Evolutionary conservation across 2,329 filamentous ascomycete species (phyloP).

Genomic region (Cladosporium velox): DNA sequence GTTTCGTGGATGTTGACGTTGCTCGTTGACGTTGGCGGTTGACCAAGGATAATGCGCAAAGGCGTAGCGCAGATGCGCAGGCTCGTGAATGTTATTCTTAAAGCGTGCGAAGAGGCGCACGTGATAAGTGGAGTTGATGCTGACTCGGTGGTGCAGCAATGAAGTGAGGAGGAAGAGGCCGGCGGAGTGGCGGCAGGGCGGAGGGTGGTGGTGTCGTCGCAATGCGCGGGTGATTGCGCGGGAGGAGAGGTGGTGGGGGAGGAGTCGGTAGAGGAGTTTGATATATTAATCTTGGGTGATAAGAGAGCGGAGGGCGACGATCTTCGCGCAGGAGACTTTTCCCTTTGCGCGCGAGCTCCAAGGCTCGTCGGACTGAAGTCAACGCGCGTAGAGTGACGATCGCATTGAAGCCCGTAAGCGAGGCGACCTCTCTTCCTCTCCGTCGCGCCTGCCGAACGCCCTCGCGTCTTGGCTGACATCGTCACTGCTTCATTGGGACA

Average conservation of each 20-base stretch:
- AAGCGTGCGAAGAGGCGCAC: background rate
- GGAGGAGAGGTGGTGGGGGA: background rate
- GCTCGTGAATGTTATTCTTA: background rate
- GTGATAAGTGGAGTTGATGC: constrained; percentile 4
- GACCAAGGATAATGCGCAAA: background rate
- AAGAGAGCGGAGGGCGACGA: constrained; percentile 1
- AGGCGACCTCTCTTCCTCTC: background rate
- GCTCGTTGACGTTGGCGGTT: background rate
- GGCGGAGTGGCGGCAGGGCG: background rate
- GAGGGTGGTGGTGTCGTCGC: constrained; percentile 9
- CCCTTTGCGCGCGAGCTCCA: constrained; percentile 5
- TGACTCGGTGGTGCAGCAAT: background rate
- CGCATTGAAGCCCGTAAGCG: constrained; percentile 7
- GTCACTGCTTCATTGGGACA: constrained; percentile 12
- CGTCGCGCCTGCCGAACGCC: background rate
- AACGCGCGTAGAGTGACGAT: constrained; percentile 15
- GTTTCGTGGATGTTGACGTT: background rate
- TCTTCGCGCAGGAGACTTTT: constrained; percentile 20
- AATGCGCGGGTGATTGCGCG: background rate
- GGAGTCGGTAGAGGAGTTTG: background rate
- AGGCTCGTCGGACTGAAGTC: constrained; percentile 17
- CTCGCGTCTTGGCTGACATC: constrained; percentile 10
- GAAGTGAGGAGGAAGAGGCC: background rate
- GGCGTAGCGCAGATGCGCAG: background rate
- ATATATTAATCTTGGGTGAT: background rate